A percentile compares a stretch with the other conserved stretches of the same genome.
These are phyloP conservation scores for Cladophialophora chaetospira DNA, from an alignment of 2,329 filamentous ascomycete species.

Conservation along the genomic window DNA sequence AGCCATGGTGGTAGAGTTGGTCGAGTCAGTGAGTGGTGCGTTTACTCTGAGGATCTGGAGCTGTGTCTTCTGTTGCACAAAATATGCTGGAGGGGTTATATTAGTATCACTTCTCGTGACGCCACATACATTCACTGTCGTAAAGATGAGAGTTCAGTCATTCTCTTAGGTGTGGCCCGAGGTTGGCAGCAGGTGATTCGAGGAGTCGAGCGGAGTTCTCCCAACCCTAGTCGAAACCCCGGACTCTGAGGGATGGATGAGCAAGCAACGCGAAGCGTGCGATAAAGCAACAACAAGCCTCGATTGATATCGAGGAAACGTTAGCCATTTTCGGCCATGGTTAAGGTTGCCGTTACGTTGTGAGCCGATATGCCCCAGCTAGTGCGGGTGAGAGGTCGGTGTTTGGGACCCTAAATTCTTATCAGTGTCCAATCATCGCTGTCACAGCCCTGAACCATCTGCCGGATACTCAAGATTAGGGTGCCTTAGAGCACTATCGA, in stretches of 20 bases:
- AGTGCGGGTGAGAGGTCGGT: background rate
- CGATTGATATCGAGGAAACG: slow-evolving; percentile 5
- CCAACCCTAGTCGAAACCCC: background rate
- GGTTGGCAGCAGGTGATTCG: background rate
- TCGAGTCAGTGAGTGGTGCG: background rate
- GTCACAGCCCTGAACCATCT: too few species aligned
- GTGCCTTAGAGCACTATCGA: too few species aligned
- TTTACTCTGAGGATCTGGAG: background rate
- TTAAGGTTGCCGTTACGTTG: too few species aligned
- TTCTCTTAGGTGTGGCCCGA: background rate
- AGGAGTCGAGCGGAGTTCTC: background rate
- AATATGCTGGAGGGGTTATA: too few species aligned
- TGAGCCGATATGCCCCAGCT: too few species aligned
- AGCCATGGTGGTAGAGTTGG: slow-evolving; percentile 14
- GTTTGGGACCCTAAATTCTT: slow-evolving; percentile 1
- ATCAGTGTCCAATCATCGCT: slow-evolving; percentile 9
- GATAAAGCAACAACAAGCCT: slow-evolving; percentile 9
- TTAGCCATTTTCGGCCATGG: slow-evolving; percentile 4
- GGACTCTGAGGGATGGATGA: slow-evolving; percentile 6
- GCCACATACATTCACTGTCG: background rate
- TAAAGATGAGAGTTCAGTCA: background rate
- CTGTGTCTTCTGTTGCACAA: too few species aligned
- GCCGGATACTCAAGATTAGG: too few species aligned
- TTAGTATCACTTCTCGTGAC: too few species aligned
- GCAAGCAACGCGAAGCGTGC: background rate